phyloP scores from a whole-genome alignment of 2,329 filamentous ascomycete genomes.

The Cladobotryum mycophilum region DNA sequence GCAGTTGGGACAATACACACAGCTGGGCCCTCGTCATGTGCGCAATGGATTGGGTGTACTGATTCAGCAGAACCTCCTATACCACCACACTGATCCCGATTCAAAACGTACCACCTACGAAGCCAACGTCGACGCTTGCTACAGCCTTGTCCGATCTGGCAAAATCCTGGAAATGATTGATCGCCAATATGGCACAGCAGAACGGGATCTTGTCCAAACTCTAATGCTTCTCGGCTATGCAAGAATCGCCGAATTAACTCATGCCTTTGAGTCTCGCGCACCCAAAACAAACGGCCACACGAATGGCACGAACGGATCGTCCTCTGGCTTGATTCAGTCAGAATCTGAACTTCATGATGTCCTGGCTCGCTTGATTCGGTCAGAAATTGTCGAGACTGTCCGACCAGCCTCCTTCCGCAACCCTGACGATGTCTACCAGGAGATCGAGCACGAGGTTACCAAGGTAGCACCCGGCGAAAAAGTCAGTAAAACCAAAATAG shows the following conservation, averaged over 20 bases:
- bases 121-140: slow-evolving; percentile 72
- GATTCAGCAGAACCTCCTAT: slow-evolving; percentile 81
- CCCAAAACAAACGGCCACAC: slow-evolving; percentile 29
- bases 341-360: slow-evolving; percentile 44
- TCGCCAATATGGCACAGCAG: slow-evolving; percentile 65
- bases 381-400: slow-evolving; percentile 63
- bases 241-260: slow-evolving; percentile 61
- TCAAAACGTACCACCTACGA: slow-evolving; percentile 70
- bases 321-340: slow-evolving; percentile 35
- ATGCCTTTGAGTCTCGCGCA: slow-evolving; percentile 47
- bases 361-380: slow-evolving; percentile 51
- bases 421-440: slow-evolving; percentile 52
- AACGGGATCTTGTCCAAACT: slow-evolving; percentile 67
- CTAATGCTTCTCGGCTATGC: slow-evolving; percentile 74
- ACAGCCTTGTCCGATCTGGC: slow-evolving; percentile 73
- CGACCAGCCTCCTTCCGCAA: slow-evolving; percentile 50
- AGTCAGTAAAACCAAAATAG: slow-evolving; percentile 56
- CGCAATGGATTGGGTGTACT: slow-evolving; percentile 78
- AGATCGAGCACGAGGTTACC: slow-evolving; percentile 58
- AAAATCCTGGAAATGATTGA: slow-evolving; percentile 75
- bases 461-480: slow-evolving; percentile 39
- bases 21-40: slow-evolving; percentile 66
- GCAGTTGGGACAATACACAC: slow-evolving; percentile 65
- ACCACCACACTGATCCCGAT: slow-evolving; percentile 60
- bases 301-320: slow-evolving; percentile 12